Percentiles rank a stretch among this genome's conserved stretches.
These are phyloP conservation scores for Torulaspora indica DNA, from an alignment of 805 yeast genomes.

Conservation along the genomic window DNA sequence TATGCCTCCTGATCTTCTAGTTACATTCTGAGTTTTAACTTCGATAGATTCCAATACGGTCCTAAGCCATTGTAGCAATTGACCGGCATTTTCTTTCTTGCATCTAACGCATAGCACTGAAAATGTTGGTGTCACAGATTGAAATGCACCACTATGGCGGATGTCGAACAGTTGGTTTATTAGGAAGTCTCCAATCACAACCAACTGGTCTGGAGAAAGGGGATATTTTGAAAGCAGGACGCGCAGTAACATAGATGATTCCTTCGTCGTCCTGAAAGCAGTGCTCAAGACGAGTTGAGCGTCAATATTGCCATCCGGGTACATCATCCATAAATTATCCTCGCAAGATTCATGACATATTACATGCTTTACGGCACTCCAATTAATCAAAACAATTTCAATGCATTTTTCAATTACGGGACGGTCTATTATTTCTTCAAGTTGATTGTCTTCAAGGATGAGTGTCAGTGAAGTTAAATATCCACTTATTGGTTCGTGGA, in stretches of 20 bases:
- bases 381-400: slow-evolving; percentile 19
- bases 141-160: slow-evolving; percentile 88
- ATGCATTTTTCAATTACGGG: slow-evolving; percentile 11
- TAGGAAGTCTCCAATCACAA: slow-evolving; percentile 47
- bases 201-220: slow-evolving; percentile 23
- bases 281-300: slow-evolving; percentile 55
- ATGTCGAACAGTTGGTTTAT: slow-evolving; percentile 65
- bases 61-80: slow-evolving; percentile 56
- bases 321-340: slow-evolving; percentile 51
- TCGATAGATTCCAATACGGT: slow-evolving; percentile 50
- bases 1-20: slow-evolving; percentile 89
- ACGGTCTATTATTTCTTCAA: neutral
- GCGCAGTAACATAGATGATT: slow-evolving; percentile 55
- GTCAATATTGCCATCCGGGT: slow-evolving; percentile 38
- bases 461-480: slow-evolving; percentile 54
- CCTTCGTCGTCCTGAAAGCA: slow-evolving; percentile 81
- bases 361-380: slow-evolving; percentile 40
- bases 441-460: slow-evolving; percentile 36
- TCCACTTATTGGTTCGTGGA: slow-evolving; percentile 62
- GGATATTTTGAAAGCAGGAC: slow-evolving; percentile 39
- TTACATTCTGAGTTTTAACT: slow-evolving; percentile 60
- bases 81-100: slow-evolving; percentile 33
- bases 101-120: slow-evolving; percentile 61
- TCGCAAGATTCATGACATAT: slow-evolving; percentile 69
- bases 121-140: slow-evolving; percentile 81